phyloP scores from a whole-genome alignment of 2,329 filamentous ascomycete species.

The Colletotrichum sp. region DNA sequence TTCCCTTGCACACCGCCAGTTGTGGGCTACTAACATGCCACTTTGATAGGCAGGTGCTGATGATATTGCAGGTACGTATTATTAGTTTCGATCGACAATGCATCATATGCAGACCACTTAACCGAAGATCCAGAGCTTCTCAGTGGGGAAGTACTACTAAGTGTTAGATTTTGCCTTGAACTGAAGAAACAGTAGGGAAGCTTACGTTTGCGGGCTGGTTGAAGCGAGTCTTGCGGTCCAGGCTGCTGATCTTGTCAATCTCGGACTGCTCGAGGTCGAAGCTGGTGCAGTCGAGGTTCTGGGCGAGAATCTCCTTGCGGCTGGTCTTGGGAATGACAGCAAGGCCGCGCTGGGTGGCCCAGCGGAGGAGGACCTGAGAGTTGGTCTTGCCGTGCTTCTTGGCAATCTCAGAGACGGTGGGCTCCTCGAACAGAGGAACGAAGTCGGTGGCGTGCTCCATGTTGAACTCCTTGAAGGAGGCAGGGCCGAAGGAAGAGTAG shows the following conservation, averaged over 20 bases:
- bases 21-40: background rate
- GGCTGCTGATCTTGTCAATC: constrained; percentile 66
- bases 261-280: constrained; percentile 73
- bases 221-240: constrained; percentile 74
- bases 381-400: constrained; percentile 74
- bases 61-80: background rate
- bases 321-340: constrained; percentile 84
- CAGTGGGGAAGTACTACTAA: constrained; percentile 59
- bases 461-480: constrained; percentile 79
- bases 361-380: constrained; percentile 83
- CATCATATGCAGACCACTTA: constrained; percentile 36
- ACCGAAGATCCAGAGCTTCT: constrained; percentile 63
- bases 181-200: constrained; percentile 18
- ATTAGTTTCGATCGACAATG: background rate
- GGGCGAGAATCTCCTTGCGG: constrained; percentile 54
- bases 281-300: constrained; percentile 71
- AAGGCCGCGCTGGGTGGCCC: constrained; percentile 83
- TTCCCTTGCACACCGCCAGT: constrained; percentile 11
- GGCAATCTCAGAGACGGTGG: constrained; percentile 68
- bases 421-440: constrained; percentile 74
- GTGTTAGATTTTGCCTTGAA: background rate
- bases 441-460: constrained; percentile 71
- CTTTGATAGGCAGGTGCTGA: background rate
- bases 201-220: constrained; percentile 77
- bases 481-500: constrained; percentile 84